Conservation (phyloP, 495 filamentous ascomycete genomes). For the Haplographium delicatum region DNA sequence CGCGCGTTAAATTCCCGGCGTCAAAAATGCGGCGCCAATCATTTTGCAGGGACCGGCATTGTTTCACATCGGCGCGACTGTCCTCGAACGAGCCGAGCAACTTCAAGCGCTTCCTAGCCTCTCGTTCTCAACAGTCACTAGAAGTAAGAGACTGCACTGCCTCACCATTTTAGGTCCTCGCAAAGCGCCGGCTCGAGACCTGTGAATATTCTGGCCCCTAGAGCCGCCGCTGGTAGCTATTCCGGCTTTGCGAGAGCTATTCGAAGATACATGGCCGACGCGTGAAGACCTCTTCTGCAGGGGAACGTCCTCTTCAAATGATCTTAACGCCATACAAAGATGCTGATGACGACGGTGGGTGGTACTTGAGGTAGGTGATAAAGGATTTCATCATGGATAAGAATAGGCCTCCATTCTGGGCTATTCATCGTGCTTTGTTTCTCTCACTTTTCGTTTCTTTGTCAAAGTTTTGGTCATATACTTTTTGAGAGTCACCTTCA, state of each 20-base stretch:
- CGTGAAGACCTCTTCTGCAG: conserved; percentile 2
- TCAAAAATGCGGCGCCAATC: conserved; percentile 3
- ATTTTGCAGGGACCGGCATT: not conserved
- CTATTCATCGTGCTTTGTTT: conserved; percentile 15
- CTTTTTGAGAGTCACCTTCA: conserved; percentile 6
- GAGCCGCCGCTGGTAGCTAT: conserved; percentile 19
- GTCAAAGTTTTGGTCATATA: conserved; percentile 5
- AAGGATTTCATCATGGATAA: conserved; percentile 5
- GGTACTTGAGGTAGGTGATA: conserved; percentile 12
- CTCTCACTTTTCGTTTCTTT: conserved; percentile 16
- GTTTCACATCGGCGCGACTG: not conserved
- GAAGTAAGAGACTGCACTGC: conserved; percentile 15
- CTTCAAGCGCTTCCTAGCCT: conserved; percentile 13
- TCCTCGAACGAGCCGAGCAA: conserved; percentile 6
- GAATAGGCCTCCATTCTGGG: conserved; percentile 11
- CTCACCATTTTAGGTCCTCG: conserved; percentile 7
- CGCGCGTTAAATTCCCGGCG: conserved; percentile 8
- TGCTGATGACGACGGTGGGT: conserved; percentile 16
- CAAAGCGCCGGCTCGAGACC: conserved; percentile 7
- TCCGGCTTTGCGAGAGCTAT: conserved; percentile 17
- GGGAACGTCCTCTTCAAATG: conserved; percentile 5
- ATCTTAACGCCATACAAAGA: not conserved
- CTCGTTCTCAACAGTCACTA: conserved; percentile 1
- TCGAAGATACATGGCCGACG: conserved; percentile 23
- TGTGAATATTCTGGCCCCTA: conserved; percentile 12